Evolutionary conservation across 2,329 filamentous ascomycete species (phyloP).

Genomic region (Fusarium nisikadoi): DNA sequence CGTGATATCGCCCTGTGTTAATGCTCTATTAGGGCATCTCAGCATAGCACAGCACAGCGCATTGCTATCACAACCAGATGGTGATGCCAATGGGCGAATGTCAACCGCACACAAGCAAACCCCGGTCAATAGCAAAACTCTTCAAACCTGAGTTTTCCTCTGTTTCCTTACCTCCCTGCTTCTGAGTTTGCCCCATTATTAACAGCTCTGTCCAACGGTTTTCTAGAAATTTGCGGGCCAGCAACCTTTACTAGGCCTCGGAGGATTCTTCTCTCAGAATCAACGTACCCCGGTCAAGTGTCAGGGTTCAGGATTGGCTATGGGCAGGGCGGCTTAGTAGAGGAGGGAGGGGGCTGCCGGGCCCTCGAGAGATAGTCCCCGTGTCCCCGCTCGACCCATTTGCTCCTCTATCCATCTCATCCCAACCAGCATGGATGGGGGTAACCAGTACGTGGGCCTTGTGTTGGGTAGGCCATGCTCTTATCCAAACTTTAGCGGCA

Average conservation of each 20-base stretch:
- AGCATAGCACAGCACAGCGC: not conserved
- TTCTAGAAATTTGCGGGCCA: constrained; percentile 50
- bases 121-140: constrained; percentile 44
- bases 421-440: constrained; percentile 36
- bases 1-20: constrained; percentile 34
- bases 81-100: constrained; percentile 15
- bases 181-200: constrained; percentile 37
- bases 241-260: constrained; percentile 43
- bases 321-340: constrained; percentile 35
- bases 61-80: constrained; percentile 18
- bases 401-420: constrained; percentile 44
- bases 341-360: constrained; percentile 45
- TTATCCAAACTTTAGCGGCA: constrained; percentile 38
- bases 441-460: constrained; percentile 42
- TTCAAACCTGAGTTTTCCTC: constrained; percentile 41
- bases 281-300: constrained; percentile 38
- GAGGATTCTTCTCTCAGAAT: constrained; percentile 48
- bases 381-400: constrained; percentile 46
- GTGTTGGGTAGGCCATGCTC: constrained; percentile 34
- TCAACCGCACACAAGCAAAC: constrained; percentile 14
- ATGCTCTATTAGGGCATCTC: constrained; percentile 27
- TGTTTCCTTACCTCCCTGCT: constrained; percentile 41
- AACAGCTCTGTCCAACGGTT: constrained; percentile 39
- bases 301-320: constrained; percentile 43
- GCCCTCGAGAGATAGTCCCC: constrained; percentile 45